A percentile compares a stretch with the other conserved stretches of the same genome.
Evolutionary conservation across 1,139 yeast species (phyloP).

Genomic region (Zygoascus meyerae): DNA sequence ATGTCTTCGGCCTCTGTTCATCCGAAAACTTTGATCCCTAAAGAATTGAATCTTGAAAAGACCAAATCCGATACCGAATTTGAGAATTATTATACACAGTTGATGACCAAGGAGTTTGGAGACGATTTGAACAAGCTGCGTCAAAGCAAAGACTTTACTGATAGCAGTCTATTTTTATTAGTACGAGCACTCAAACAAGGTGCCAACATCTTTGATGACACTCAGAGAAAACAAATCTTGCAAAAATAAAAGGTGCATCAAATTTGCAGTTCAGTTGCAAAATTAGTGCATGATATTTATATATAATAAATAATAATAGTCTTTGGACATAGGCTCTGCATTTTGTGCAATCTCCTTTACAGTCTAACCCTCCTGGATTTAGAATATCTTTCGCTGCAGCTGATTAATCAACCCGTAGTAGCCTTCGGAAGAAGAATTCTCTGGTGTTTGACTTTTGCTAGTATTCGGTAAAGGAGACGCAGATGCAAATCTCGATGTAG

Average conservation of each 20-base stretch:
- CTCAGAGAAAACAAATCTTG: conserved; percentile 27
- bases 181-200: conserved; percentile 37
- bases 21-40: conserved; percentile 17
- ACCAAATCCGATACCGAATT: conserved; percentile 23
- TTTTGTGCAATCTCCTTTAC: too few species aligned
- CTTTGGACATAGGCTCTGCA: too few species aligned
- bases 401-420: conserved; percentile 19
- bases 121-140: conserved; percentile 36
- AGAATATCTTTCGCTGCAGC: conserved; percentile 21
- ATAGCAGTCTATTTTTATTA: conserved; percentile 31
- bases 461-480: too few species aligned
- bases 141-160: conserved; percentile 34
- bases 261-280: not conserved
- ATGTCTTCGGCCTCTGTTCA: not conserved
- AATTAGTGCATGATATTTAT: conserved; percentile 1
- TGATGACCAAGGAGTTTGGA: conserved; percentile 36
- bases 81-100: conserved; percentile 29
- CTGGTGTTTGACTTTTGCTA: not conserved
- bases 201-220: conserved; percentile 32
- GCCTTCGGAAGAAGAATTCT: conserved; percentile 3
- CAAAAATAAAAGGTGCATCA: not conserved
- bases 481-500: too few species aligned
- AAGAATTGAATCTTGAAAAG: conserved; percentile 14
- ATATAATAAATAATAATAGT: not conserved
- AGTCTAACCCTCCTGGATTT: too few species aligned